These are phyloP conservation scores for Fusarium annulatum DNA, from an alignment of 2,329 filamentous ascomycete species.

Conservation along the genomic window DNA sequence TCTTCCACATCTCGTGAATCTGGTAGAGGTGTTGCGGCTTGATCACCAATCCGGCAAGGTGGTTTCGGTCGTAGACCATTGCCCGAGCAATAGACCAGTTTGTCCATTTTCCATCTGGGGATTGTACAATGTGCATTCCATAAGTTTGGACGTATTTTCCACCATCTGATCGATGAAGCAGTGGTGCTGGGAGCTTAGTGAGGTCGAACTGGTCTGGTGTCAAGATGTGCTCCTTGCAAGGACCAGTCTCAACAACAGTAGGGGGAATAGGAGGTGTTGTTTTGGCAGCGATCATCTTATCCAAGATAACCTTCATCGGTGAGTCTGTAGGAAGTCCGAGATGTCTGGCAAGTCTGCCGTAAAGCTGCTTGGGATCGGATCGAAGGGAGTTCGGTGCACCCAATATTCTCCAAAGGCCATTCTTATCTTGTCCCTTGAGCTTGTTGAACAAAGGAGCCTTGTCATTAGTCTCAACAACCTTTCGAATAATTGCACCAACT, in stretches of 20 bases:
- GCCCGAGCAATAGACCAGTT: conserved; percentile 60
- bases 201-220: conserved; percentile 44
- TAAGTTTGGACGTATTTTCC: conserved; percentile 64
- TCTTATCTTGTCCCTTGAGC: conserved; percentile 53
- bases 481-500: conserved; percentile 58
- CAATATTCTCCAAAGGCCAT: conserved; percentile 59
- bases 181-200: conserved; percentile 54
- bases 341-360: conserved; percentile 56
- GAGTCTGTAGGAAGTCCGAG: conserved; percentile 50
- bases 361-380: conserved; percentile 45
- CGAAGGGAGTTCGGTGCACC: conserved; percentile 54
- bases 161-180: conserved; percentile 58
- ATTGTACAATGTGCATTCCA: conserved; percentile 61
- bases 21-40: conserved; percentile 59
- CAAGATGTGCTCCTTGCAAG: conserved; percentile 35
- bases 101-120: conserved; percentile 60
- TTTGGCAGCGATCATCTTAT: conserved; percentile 54
- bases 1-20: conserved; percentile 60
- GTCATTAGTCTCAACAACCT: conserved; percentile 57
- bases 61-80: conserved; percentile 59
- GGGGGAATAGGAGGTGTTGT: conserved; percentile 46
- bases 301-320: conserved; percentile 51
- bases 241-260: conserved; percentile 44
- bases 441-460: conserved; percentile 65
- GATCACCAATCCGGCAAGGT: conserved; percentile 56